Evolutionary conservation across 106 monocot species (phyloP), one percentile per base, ranked within the genome.

Genomic region (Dioscorea dumetorum): DNA sequence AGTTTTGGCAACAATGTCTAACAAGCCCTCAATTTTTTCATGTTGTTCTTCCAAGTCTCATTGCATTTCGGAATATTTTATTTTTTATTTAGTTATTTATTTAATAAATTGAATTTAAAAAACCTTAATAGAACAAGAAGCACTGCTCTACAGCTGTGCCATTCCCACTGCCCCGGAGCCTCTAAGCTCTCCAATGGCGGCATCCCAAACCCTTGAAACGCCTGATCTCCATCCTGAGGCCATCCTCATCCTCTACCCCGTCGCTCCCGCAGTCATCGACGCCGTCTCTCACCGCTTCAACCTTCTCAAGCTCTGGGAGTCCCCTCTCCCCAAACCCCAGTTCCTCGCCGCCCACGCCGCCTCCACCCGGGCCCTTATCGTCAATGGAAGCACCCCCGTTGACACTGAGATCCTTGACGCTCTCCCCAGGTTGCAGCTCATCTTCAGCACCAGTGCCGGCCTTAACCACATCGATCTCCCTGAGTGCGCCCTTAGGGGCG

Each of bases 381-480:
- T 28, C 67, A 33, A 34, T 0, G 69, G 53, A 3, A 3, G 2
- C 15, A 0, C 64, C 18, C 23, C 60, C 12, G 19, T 70, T 5
- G 71, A 76, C 64, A 48, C 67, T 12, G 28, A 24, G 24, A 5
- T 63, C 34, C 33, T 80, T 20, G 66, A 22, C 60, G 5, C 22
- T 16, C 75, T 80, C 41, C 80, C 80, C 19, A 14, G 10, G 2
- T 75, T 80, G 5, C 41, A 53, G 24, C 24, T 51, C 48, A 61
- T 80, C 33, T 65, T 80, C 17, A 17, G 65, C 49, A 32, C 34
- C 28, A 67, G 57, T 61, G 56, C 41, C 14, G 76, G 72, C 0
- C 15, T 72, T 23, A 20, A 76, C 64, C 72, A 76, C 49, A 64
- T 81, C 49, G 81, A 81, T 56, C 0, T 81, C 24, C 69, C 12